A percentile compares a stretch with the other conserved stretches of the same genome.
Conservation (phyloP, 768 basidiomycete genomes). For the Zangia roseola region DNA sequence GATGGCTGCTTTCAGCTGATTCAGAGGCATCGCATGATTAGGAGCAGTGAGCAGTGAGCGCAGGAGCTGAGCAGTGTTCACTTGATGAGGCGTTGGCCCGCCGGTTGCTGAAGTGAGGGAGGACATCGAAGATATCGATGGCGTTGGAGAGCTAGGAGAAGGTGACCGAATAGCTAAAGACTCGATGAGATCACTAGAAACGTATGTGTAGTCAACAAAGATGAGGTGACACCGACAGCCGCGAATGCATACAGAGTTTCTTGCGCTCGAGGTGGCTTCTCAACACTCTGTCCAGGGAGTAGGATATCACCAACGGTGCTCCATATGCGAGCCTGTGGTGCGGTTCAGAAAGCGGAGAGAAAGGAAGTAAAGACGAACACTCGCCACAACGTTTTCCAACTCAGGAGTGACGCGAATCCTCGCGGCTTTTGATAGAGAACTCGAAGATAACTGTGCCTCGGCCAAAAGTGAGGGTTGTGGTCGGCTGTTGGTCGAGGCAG, state of each 20-base stretch:
- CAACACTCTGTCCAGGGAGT: constrained; percentile 48
- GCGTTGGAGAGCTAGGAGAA: constrained; percentile 54
- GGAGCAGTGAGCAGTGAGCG: constrained; percentile 56
- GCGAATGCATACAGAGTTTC: constrained; percentile 56
- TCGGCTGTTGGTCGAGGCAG: constrained; percentile 1
- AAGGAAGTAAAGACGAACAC: constrained; percentile 23
- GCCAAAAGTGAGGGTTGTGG: constrained; percentile 4
- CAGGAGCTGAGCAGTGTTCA: constrained; percentile 68
- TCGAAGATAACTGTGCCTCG: constrained; percentile 5
- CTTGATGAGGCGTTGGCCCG: constrained; percentile 62
- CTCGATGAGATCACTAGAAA: constrained; percentile 54
- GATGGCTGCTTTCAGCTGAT: constrained; percentile 59
- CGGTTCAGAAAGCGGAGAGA: background rate
- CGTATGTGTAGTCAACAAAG: background rate
- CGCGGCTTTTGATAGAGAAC: constrained; percentile 22
- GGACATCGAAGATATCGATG: constrained; percentile 56
- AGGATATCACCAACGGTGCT: constrained; percentile 61
- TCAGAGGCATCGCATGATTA: constrained; percentile 56
- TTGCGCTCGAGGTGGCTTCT: constrained; percentile 49
- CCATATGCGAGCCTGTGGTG: constrained; percentile 65
- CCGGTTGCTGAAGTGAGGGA: constrained; percentile 37
- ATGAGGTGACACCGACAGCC: background rate
- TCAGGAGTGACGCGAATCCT: constrained; percentile 58
- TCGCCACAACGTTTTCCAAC: constrained; percentile 62
- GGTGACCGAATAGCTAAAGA: constrained; percentile 50